Conservation (phyloP, 2,329 filamentous ascomycete genomes). For the Aspergillus neoniger region DNA sequence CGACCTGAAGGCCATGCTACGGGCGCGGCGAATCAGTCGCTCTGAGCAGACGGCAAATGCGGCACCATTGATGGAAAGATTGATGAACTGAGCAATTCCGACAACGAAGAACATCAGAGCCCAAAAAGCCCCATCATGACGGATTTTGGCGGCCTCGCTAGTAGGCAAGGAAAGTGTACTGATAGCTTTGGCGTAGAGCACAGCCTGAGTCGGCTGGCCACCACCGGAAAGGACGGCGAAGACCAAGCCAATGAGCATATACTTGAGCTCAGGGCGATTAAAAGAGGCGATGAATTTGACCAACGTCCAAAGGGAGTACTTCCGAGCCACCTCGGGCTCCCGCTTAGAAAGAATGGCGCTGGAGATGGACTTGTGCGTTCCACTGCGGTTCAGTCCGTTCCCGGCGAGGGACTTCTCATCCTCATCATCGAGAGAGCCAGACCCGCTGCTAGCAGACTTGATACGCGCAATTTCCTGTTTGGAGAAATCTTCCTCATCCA, state of each 20-base stretch:
- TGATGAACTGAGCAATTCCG: slow-evolving; percentile 70
- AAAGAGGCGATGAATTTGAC: slow-evolving; percentile 79
- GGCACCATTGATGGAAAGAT: slow-evolving; percentile 68
- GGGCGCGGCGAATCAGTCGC: slow-evolving; percentile 76
- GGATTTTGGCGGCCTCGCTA: slow-evolving; percentile 58
- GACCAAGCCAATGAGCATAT: slow-evolving; percentile 72
- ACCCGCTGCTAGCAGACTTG: slow-evolving; percentile 36
- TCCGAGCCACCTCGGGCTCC: slow-evolving; percentile 51
- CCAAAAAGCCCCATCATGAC: slow-evolving; percentile 79
- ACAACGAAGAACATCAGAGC: slow-evolving; percentile 86
- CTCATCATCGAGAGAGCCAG: slow-evolving; percentile 30
- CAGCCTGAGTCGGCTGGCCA: slow-evolving; percentile 73
- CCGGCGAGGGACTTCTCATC: slow-evolving; percentile 31
- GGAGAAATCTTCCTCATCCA: slow-evolving; percentile 25
- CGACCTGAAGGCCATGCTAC: slow-evolving; percentile 78
- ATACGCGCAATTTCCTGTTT: slow-evolving; percentile 34
- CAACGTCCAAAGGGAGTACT: slow-evolving; percentile 73
- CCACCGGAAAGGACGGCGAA: slow-evolving; percentile 77
- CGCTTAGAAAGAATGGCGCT: slow-evolving; percentile 67
- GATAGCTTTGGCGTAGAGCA: slow-evolving; percentile 90
- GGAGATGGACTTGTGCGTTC: slow-evolving; percentile 61
- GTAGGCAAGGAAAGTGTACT: slow-evolving; percentile 64
- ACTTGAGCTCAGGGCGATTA: slow-evolving; percentile 70
- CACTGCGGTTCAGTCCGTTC: slow-evolving; percentile 43
- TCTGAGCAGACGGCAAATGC: slow-evolving; percentile 86